phyloP scores from a whole-genome alignment of 2,329 filamentous ascomycete genomes.

The Verticillium longisporum region DNA sequence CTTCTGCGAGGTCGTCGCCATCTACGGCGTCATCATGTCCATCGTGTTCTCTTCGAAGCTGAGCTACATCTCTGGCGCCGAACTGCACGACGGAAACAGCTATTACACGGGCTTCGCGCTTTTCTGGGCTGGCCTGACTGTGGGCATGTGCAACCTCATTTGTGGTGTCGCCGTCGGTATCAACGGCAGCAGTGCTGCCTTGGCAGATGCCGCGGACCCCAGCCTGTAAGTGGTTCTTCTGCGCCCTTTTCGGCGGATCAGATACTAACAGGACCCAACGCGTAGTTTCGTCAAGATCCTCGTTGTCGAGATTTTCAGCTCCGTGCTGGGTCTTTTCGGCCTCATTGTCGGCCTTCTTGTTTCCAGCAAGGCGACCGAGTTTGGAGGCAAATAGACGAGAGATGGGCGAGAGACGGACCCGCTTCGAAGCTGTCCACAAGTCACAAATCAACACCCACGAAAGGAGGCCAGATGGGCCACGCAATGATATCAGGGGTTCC shows the following conservation, averaged over 20 bases:
- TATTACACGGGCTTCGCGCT: constrained; percentile 94
- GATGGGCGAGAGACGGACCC: background rate
- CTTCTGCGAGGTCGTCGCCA: constrained; percentile 99
- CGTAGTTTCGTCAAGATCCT: constrained; percentile 94
- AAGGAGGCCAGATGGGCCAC: background rate
- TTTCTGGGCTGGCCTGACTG: constrained; percentile 93
- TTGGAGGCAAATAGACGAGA: constrained; percentile 34
- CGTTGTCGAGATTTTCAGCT: constrained; percentile 99
- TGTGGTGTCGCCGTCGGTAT: constrained; percentile 97
- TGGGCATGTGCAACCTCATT: constrained; percentile 91
- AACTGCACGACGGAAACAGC: constrained; percentile 66
- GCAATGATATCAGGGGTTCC: constrained; percentile 3
- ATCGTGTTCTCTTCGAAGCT: constrained; percentile 96
- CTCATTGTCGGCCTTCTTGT: constrained; percentile 90
- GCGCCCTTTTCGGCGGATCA: background rate
- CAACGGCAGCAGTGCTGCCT: constrained; percentile 92
- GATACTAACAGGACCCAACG: background rate
- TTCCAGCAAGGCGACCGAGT: constrained; percentile 74
- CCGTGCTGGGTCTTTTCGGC: constrained; percentile 91
- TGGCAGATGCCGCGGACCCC: constrained; percentile 91
- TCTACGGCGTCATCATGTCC: constrained; percentile 99
- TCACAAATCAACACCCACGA: background rate
- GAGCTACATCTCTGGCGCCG: constrained; percentile 54
- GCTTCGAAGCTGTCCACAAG: background rate
- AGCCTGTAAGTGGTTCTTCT: constrained; percentile 59